Conservation (phyloP, 345 rosid genomes). For the Zanthoxylum bungeanum region DNA sequence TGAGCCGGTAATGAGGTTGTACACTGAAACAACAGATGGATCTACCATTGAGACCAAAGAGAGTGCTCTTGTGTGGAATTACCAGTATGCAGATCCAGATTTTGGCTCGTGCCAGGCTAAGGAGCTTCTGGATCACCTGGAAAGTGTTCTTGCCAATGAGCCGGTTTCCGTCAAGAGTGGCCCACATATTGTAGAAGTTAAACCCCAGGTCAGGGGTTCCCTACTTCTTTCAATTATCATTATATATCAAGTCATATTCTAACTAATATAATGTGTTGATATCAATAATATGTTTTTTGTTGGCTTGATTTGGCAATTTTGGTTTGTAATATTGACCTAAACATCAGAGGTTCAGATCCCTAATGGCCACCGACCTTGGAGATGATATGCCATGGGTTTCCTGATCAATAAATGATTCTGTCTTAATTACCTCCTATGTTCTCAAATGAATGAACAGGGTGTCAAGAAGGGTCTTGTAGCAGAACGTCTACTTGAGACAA, state of each 20-base stretch:
- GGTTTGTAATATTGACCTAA: neutral
- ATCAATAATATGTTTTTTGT: neutral
- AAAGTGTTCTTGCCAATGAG: constrained; percentile 87
- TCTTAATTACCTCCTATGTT: neutral
- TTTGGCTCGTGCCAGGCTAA: constrained; percentile 97
- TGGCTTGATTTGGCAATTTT: neutral
- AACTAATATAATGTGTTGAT: neutral
- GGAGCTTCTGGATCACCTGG: constrained; percentile 92
- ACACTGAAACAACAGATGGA: constrained; percentile 94
- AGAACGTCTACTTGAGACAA: constrained; percentile 52
- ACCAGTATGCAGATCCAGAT: constrained; percentile 86
- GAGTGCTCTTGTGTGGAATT: constrained; percentile 85
- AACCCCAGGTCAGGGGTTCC: constrained; percentile 74
- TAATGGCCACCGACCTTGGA: neutral
- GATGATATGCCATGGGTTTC: neutral
- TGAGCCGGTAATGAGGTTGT: constrained; percentile 91
- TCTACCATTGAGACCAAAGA: constrained; percentile 88
- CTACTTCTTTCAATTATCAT: neutral
- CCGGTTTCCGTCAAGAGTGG: constrained; percentile 92
- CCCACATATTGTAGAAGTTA: constrained; percentile 87
- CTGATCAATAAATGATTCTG: neutral
- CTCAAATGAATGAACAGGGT: constrained; percentile 45
- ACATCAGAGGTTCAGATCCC: neutral
- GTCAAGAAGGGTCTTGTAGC: constrained; percentile 90
- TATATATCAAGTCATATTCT: neutral